These are phyloP conservation scores for Pugionium cornutum DNA, from an alignment of 345 rosid species.

Conservation along the genomic window DNA sequence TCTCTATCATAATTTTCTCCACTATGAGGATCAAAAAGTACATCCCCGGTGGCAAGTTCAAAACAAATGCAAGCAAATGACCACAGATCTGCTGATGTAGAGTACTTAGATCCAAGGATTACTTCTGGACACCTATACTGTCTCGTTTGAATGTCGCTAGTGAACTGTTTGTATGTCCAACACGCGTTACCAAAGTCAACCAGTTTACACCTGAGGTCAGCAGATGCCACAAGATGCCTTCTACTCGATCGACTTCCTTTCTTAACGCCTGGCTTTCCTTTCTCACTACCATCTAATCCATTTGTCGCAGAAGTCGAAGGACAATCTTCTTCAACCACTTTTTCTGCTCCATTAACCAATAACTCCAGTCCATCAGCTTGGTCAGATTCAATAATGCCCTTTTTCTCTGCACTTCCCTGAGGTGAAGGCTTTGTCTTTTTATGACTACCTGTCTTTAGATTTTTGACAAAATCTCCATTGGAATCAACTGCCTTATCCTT, in stretches of 20 bases:
- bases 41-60: conserved; percentile 89
- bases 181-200: conserved; percentile 97
- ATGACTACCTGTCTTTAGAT: conserved; percentile 65
- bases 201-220: conserved; percentile 74
- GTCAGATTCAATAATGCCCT: conserved; percentile 43
- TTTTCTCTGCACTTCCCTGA: conserved; percentile 48
- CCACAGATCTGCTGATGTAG: conserved; percentile 87
- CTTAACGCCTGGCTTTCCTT: conserved; percentile 36
- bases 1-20: conserved; percentile 86
- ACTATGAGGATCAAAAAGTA: conserved; percentile 93
- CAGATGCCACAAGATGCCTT: conserved; percentile 52
- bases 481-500: conserved; percentile 48
- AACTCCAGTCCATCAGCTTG: conserved; percentile 39
- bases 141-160: conserved; percentile 92
- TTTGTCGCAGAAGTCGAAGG: conserved; percentile 35
- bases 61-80: conserved; percentile 93
- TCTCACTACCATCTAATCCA: conserved; percentile 38
- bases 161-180: conserved; percentile 94
- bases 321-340: conserved; percentile 23
- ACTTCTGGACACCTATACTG: conserved; percentile 97
- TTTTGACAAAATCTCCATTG: conserved; percentile 61
- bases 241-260: conserved; percentile 44
- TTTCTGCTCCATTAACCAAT: conserved; percentile 40
- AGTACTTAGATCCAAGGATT: conserved; percentile 81
- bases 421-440: conserved; percentile 69